Conservation (phyloP, 768 basidiomycete species). For the Leccinum aurantiacum region DNA sequence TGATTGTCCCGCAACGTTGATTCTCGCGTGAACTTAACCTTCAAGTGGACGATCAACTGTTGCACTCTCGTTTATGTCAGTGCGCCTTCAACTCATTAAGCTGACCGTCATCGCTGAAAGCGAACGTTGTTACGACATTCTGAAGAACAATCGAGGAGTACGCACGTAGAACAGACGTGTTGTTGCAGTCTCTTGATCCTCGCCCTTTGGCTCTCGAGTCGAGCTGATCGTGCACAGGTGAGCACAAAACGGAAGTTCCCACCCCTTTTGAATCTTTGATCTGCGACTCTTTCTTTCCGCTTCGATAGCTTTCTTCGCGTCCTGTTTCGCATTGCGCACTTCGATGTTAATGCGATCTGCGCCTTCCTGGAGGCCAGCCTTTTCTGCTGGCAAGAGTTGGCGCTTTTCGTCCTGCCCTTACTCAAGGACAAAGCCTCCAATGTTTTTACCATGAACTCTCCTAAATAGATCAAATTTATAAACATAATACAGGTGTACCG, state of each 20-base stretch:
- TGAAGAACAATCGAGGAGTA: constrained; percentile 13
- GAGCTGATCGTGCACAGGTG: constrained; percentile 52
- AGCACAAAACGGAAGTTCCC: constrained; percentile 38
- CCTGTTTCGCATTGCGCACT: constrained; percentile 57
- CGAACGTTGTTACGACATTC: background rate
- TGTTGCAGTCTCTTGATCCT: constrained; percentile 40
- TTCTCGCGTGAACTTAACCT: constrained; percentile 89
- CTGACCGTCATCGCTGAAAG: constrained; percentile 47
- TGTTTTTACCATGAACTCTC: too few relatives aligned
- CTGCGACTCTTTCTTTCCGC: constrained; percentile 50
- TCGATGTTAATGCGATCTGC: constrained; percentile 65
- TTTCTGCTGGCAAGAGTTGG: constrained; percentile 54
- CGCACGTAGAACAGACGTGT: constrained; percentile 63
- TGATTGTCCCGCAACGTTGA: constrained; percentile 70
- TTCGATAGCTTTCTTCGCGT: constrained; percentile 53
- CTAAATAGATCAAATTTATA: too few relatives aligned
- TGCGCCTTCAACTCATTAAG: constrained; percentile 55
- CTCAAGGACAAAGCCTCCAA: too few relatives aligned
- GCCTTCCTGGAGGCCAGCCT: constrained; percentile 68
- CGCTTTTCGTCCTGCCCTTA: constrained; percentile 61
- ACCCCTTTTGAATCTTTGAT: constrained; percentile 58
- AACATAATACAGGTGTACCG: too few relatives aligned
- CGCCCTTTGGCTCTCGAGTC: constrained; percentile 55
- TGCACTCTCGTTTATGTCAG: constrained; percentile 79
- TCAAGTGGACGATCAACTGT: constrained; percentile 66